Base-by-base conservation (phyloP, 179 eudicot genomes). In the Patellifolia procumbens region DNA sequence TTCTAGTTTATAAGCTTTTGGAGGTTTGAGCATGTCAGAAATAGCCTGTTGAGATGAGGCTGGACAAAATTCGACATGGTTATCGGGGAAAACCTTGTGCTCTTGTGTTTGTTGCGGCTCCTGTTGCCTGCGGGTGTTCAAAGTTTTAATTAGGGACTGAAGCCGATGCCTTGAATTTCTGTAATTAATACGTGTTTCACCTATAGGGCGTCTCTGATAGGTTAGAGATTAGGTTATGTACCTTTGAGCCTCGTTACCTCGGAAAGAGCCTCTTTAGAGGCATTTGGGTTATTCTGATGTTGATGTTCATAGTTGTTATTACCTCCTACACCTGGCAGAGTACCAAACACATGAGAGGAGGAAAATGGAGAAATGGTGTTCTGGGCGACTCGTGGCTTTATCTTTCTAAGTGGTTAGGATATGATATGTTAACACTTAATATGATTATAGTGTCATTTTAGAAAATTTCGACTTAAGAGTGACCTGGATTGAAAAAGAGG, bases 361-460 rank as follows among this genome's bases (percentile, higher is more conserved):
- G 3, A 39, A 9, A 39, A 2, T 39, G 43, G 43, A 39, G 43
- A 34, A 43, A 34, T 17, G 5, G 22, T 68, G 56, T n/a, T 55
- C 8, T 72, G 29, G 56, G 2, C 52, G 35, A 13, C n/a, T 56
- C 37, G 6, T 35, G 53, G 76, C 37, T 58, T 59, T 56, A 46
- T 26, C 76, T 26, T 58, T 61, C 20, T 15, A 43, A 58, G 53
- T 42, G 13, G 65, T 56, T 11, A 20, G 45, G 49, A 42, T 26
- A 60, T 61, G 34, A 22, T 59, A 32, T 9, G 15, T 66, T 26
- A 5, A 52, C 16, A 3, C 16, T 69, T 31, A n/a, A 34, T 11
- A 17, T 15, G 59, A 55, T 29, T 12, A 16, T 5, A 29, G 49
- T 4, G 22, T 75, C 59, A 68, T 74, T 78, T 78, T 2, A 43